These are phyloP conservation scores for Pseudozyma hubeiensis DNA, from an alignment of 1,284 basidiomycete species.

Conservation along the genomic window DNA sequence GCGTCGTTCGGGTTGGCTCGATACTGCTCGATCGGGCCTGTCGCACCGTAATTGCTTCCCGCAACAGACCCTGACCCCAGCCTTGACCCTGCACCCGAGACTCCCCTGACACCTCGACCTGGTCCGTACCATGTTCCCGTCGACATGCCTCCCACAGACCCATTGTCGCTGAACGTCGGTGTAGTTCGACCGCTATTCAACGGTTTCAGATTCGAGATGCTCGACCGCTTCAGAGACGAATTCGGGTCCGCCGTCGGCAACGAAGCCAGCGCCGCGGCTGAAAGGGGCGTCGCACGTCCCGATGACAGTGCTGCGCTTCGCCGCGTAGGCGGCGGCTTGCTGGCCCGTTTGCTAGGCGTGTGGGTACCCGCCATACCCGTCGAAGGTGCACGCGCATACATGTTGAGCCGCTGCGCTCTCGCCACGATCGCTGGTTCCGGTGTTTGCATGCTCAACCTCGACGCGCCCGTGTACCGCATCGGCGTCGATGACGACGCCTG, in stretches of 20 bases:
- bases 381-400: constrained; percentile 55
- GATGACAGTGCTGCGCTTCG: constrained; percentile 29
- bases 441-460: constrained; percentile 60
- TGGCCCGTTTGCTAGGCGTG: constrained; percentile 47
- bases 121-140: constrained; percentile 42
- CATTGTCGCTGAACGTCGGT: constrained; percentile 53
- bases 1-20: constrained; percentile 81
- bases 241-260: constrained; percentile 52
- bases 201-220: constrained; percentile 53
- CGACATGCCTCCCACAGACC: constrained; percentile 46
- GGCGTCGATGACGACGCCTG: constrained; percentile 45
- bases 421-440: constrained; percentile 62
- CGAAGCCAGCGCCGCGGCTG: constrained; percentile 59
- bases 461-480: constrained; percentile 44
- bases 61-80: constrained; percentile 37
- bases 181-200: constrained; percentile 48
- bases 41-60: constrained; percentile 39
- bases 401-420: constrained; percentile 54
- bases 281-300: constrained; percentile 58
- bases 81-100: constrained; percentile 27
- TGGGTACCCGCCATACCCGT: constrained; percentile 24
- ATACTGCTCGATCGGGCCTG: constrained; percentile 71
- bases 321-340: constrained; percentile 53
- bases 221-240: constrained; percentile 40
- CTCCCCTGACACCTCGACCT: constrained; percentile 21